Conservation (phyloP, 1,284 basidiomycete genomes). For the Cryptococcus sp. region DNA sequence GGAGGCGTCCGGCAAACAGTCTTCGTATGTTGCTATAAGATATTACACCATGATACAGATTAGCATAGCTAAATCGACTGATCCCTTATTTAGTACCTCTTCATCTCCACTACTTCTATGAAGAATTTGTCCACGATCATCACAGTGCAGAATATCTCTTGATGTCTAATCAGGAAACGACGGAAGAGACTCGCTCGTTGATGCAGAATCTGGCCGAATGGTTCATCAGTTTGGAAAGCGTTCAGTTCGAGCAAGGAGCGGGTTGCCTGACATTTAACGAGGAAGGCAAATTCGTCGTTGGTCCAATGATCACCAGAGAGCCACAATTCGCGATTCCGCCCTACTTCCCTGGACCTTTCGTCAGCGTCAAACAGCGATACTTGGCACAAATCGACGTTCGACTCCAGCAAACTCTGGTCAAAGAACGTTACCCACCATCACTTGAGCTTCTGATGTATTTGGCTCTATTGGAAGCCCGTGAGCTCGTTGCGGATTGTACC, state of each 20-base stretch:
- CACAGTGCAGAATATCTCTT: neutral
- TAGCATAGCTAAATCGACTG: no score
- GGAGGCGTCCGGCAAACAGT: neutral
- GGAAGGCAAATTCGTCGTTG: neutral
- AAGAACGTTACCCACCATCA: slow-evolving; percentile 1
- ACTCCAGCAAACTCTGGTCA: slow-evolving; percentile 3
- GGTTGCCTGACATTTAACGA: neutral
- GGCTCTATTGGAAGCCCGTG: slow-evolving; percentile 6
- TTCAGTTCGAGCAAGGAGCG: slow-evolving; percentile 1
- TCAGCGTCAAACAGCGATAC: neutral
- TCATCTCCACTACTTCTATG: slow-evolving; percentile 1
- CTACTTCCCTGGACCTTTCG: slow-evolving; percentile 1
- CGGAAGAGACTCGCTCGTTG: neutral
- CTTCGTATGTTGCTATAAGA: neutral
- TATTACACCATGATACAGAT: no score
- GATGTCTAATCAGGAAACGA: neutral
- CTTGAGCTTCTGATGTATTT: slow-evolving; percentile 11
- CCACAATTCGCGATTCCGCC: neutral
- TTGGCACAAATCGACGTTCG: slow-evolving; percentile 6
- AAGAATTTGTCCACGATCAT: neutral
- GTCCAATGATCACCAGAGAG: neutral
- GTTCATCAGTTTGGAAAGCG: slow-evolving; percentile 1
- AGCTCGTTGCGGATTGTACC: slow-evolving; percentile 6
- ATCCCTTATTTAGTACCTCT: neutral
- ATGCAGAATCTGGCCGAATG: slow-evolving; percentile 5